Evolutionary conservation across 148 eudicot species (phyloP), one percentile per base, ranked within the genome.

Genomic region (Vaccinium darrowii): DNA sequence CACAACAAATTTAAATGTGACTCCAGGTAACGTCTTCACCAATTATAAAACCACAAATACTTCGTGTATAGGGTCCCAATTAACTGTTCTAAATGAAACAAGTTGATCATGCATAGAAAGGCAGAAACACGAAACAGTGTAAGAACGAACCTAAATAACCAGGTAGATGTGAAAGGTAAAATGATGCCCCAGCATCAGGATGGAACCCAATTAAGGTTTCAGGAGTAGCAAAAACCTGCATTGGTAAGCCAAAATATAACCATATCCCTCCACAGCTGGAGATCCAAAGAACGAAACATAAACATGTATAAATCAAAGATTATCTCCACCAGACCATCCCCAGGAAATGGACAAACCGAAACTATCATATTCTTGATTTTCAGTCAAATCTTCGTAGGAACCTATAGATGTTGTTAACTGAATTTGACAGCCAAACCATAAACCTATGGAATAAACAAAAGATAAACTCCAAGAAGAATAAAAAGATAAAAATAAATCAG

Each of bases 131-230:
- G 62, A 76, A 23, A 54, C 14, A 23, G 74, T 47, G 72, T 25
- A 2, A 58, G 16, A 82, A 52, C 87, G 83, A 84, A 95, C 98
- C 98, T 83, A 95, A 79, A 86, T 87, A 78, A 51, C 98, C 98
- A 90, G 98, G 95, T 63, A 95, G 91, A 90, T 91, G 98, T 75
- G 98, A 94, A 85, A 95, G 95, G 86, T 94, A 88, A 89, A 95
- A 95, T 52, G 98, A 95, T 82, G 98, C 98, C 43, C 92, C 94
- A 82, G 97, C 98, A 91, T 95, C 97, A 36, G 98, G 97, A 92
- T 95, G 95, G 84, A 93, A 94, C 78, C 98, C 98, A 89, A 94
- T 95, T 84, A 92, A 83, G 18, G 97, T 95, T 91, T 95, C 98
- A 30, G 98, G 98, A 43, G 94, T 95, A 63, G 98, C 97, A 93